These are phyloP conservation scores for Aspergillus luchuensis DNA, from an alignment of 2,329 filamentous ascomycete genomes.

Conservation along the genomic window DNA sequence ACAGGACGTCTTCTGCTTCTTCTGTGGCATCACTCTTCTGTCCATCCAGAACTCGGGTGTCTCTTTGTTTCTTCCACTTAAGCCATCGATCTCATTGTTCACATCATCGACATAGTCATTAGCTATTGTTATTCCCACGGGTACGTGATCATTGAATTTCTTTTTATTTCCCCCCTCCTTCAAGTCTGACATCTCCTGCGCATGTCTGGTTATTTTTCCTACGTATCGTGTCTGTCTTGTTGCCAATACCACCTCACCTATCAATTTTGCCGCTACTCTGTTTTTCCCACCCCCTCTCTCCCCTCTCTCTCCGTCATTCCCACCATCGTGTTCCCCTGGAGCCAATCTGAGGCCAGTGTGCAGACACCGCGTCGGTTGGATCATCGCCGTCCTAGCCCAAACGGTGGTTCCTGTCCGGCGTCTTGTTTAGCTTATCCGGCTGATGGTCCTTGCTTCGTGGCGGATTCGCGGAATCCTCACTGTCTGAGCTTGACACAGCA, in stretches of 20 bases:
- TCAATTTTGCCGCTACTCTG: background rate
- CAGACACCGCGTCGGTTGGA: constrained; percentile 15
- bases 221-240: background rate
- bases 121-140: background rate
- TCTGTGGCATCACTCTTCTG: constrained; percentile 1
- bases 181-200: background rate
- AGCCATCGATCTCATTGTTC: constrained; percentile 2
- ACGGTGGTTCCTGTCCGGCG: constrained; percentile 22
- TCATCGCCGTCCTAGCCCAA: constrained; percentile 20
- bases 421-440: constrained; percentile 23
- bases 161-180: background rate
- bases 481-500: constrained; percentile 22
- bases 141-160: background rate
- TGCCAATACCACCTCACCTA: background rate
- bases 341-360: constrained; percentile 15
- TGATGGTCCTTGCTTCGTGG: constrained; percentile 29
- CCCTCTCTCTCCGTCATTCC: constrained; percentile 3
- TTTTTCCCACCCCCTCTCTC: background rate
- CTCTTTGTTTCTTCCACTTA: constrained; percentile 1
- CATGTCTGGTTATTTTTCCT: background rate
- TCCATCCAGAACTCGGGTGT: background rate
- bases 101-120: background rate
- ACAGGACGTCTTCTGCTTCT: background rate
- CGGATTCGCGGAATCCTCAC: constrained; percentile 20
- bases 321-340: background rate